These are phyloP conservation scores for Clonostachys rosea DNA, from an alignment of 2,329 filamentous ascomycete species.

Conservation along the genomic window DNA sequence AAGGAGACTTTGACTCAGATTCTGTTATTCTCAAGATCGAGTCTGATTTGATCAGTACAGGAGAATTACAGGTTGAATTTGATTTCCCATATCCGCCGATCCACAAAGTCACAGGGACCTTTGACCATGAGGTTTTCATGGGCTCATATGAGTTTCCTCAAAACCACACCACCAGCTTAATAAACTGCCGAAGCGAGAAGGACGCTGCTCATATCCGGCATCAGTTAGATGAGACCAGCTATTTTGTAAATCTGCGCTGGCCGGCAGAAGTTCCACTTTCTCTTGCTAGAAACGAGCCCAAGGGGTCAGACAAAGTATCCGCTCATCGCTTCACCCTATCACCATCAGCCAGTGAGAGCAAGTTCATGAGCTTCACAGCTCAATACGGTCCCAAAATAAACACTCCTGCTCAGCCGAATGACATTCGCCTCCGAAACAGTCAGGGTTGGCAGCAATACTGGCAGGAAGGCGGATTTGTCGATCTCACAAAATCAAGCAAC, in stretches of 20 bases:
- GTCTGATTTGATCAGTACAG: slow-evolving; percentile 22
- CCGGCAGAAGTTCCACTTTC: slow-evolving; percentile 9
- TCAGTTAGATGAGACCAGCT: slow-evolving; percentile 25
- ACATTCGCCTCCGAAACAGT: slow-evolving; percentile 14
- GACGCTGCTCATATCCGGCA: slow-evolving; percentile 25
- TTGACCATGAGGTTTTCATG: slow-evolving; percentile 37
- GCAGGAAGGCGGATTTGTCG: slow-evolving; percentile 33
- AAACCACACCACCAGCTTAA: slow-evolving; percentile 27
- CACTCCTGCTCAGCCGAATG: slow-evolving; percentile 12
- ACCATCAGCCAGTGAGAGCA: slow-evolving; percentile 3
- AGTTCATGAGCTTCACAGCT: slow-evolving; percentile 20
- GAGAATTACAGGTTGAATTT: slow-evolving; percentile 27
- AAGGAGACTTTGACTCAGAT: slow-evolving; percentile 30
- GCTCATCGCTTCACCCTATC: slow-evolving; percentile 24
- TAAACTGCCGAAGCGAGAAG: slow-evolving; percentile 2
- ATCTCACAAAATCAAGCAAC: slow-evolving; percentile 26
- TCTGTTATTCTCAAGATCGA: slow-evolving; percentile 27
- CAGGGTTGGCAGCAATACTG: slow-evolving; percentile 27
- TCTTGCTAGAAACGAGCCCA: slow-evolving; percentile 9
- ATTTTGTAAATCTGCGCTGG: slow-evolving; percentile 32
- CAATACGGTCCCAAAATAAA: slow-evolving; percentile 21
- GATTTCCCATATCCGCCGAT: slow-evolving; percentile 37
- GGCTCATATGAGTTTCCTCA: slow-evolving; percentile 30
- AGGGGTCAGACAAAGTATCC: slow-evolving; percentile 11
- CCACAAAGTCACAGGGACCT: slow-evolving; percentile 21